phyloP scores from a whole-genome alignment of 257 asterid genomes.

The Primulina huaijiensis region DNA sequence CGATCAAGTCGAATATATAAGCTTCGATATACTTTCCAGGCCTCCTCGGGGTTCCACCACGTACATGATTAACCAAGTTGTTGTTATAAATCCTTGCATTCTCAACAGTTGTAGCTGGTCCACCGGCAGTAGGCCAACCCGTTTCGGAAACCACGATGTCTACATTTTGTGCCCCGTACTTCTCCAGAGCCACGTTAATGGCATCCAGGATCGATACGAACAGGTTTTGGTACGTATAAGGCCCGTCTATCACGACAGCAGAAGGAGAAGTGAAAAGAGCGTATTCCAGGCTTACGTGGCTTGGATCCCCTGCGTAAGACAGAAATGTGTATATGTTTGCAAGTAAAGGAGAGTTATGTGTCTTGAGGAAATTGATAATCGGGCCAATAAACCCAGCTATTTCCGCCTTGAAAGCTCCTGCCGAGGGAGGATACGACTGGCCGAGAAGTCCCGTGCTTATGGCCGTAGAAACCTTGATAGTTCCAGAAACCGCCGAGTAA shows the following conservation, averaged over 20 bases:
- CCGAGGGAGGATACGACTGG: slow-evolving; percentile 33
- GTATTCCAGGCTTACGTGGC: slow-evolving; percentile 11
- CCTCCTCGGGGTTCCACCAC: slow-evolving; percentile 16
- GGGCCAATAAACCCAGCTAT: slow-evolving; percentile 17
- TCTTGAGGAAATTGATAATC: slow-evolving; percentile 22
- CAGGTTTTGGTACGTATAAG: slow-evolving; percentile 29
- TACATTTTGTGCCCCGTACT: slow-evolving; percentile 22
- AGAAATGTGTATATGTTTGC: slow-evolving; percentile 37
- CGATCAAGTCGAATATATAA: slow-evolving; percentile 20
- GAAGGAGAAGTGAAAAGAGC: slow-evolving; percentile 23
- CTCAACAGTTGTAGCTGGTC: not conserved
- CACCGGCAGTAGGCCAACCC: slow-evolving; percentile 45
- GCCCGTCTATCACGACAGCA: slow-evolving; percentile 22
- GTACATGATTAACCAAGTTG: slow-evolving; percentile 27
- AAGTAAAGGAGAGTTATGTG: slow-evolving; percentile 27
- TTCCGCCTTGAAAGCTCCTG: slow-evolving; percentile 16
- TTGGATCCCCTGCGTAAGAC: slow-evolving; percentile 1
- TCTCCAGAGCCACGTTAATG: slow-evolving; percentile 30
- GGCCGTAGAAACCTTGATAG: slow-evolving; percentile 36
- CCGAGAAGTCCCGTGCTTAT: slow-evolving; percentile 20
- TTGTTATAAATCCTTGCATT: slow-evolving; percentile 15
- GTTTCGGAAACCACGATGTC: slow-evolving; percentile 36
- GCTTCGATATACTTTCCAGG: slow-evolving; percentile 21
- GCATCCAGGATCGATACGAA: slow-evolving; percentile 42
- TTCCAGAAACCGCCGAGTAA: slow-evolving; percentile 9